phyloP scores from a whole-genome alignment of 352 stramenopile species.

The Globisporangium lucens region DNA sequence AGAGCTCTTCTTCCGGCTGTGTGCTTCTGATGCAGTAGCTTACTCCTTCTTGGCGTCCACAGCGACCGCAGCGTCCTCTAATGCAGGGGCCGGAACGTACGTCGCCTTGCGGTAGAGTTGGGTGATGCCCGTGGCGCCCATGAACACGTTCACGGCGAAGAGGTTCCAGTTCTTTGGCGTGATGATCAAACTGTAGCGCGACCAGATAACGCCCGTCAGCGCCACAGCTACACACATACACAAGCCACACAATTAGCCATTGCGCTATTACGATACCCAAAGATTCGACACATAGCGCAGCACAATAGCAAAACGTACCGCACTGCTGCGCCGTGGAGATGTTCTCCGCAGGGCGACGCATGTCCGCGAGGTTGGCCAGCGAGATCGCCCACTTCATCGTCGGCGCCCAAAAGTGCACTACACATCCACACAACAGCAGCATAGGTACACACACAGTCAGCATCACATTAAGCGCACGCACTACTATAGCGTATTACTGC shows the following conservation, averaged over 20 bases:
- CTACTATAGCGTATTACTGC: background rate
- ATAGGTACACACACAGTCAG: background rate
- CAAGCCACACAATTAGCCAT: background rate
- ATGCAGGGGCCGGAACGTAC: slow-evolving; percentile 25
- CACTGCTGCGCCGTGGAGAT: slow-evolving; percentile 84
- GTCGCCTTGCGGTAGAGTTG: slow-evolving; percentile 82
- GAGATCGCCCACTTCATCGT: slow-evolving; percentile 89
- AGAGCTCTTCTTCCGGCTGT: background rate
- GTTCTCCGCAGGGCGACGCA: slow-evolving; percentile 71
- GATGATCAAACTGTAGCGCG: slow-evolving; percentile 85
- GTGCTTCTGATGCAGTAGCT: background rate
- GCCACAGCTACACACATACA: slow-evolving; percentile 45
- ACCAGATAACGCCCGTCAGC: slow-evolving; percentile 88
- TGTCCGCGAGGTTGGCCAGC: slow-evolving; percentile 85
- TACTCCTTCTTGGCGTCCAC: slow-evolving; percentile 17
- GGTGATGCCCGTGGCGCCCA: slow-evolving; percentile 79
- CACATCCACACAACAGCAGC: background rate
- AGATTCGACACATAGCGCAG: background rate
- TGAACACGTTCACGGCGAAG: slow-evolving; percentile 88
- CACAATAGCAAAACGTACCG: slow-evolving; percentile 18
- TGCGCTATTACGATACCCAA: background rate
- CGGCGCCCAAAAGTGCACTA: slow-evolving; percentile 89
- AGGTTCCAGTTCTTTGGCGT: slow-evolving; percentile 92
- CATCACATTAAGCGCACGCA: background rate
- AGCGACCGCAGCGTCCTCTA: slow-evolving; percentile 6